Base-by-base conservation (phyloP, 176 grass and related monocot species). In the Bothriochloa decipiens region DNA sequence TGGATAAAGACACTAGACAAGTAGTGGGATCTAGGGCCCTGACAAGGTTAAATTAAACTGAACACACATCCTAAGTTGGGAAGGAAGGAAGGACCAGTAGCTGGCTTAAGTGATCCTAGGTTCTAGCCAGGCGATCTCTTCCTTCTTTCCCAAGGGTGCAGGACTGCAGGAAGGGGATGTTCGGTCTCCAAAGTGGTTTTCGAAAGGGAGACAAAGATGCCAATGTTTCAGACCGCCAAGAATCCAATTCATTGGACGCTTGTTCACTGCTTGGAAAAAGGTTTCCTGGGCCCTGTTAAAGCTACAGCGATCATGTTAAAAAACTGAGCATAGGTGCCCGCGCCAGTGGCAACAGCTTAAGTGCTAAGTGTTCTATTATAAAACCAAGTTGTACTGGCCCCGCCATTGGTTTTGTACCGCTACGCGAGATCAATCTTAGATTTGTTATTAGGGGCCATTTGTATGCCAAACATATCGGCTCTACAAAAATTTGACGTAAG, bases 221-320 rank as follows among this genome's bases (percentile, higher is more conserved):
- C 70, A 72, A 46, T 27, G 70, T 27, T 72, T 46, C 23, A 72
- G 12, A 14, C n/a, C 70, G 41, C 70, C 46, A 72, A 46, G 70
- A 26, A 72, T 72, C n/a, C n/a, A 16, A 7, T 26, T 26, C 39
- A 27, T 47, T 47, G 41, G 70, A 16, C 70, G n/a, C 23, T 17
- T 25, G 41, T 72, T 46, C 70, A 28, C 12, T 27, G 41, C 4
- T 27, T 15, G 15, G 1, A 3, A 27, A 46, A 72, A 72, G 23
- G 23, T 40, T 70, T 37, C 9, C 3, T 28, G 6, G 41, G 41
- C 13, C 70, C 41, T 3, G 6, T 25, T 72, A 72, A 72, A 72
- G 70, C 70, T 15, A 17, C 70, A 3, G 6, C n/a, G 20, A 72
- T 71, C 45, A 53, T 7, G 52, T 55, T 22, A 55, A 28, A 70